Evolutionary conservation across 2,329 filamentous ascomycete genomes (phyloP), one percentile per base, ranked within the genome.

Genomic region (Diplodia scrobiculata): DNA sequence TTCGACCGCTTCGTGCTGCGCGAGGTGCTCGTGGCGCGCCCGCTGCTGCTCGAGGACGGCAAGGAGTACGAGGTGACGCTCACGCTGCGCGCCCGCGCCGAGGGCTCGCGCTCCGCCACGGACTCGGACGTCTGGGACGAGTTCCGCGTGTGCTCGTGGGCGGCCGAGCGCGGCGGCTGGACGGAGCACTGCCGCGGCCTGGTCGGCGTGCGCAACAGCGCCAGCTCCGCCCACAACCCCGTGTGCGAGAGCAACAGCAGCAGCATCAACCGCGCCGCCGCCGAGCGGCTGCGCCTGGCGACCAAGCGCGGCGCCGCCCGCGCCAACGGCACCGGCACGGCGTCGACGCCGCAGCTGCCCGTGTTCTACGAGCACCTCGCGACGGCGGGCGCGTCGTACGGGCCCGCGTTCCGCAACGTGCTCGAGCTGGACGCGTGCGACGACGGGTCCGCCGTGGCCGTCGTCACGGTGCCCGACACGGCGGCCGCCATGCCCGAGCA

Each of bases 111-210:
- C 10, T 36, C 34, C 7, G 3, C 34, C 5, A 54, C 58, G 13
- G 48, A 59, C 21, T 54, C 59, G 11, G 62, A 67, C 25, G 27
- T 34, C 4, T 67, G 65, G 65, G 65, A 67, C 38, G 65, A 67
- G 36, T 67, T 67, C 58, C 48, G 55, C n/a, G n/a, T 67, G 19
- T 63, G 47, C 50, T 67, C 65, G 19, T 62, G 55, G 55, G 21
- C 19, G 19, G 27, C 19, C 14, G 38, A 50, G 5, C 63, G 63
- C 25, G 55, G 65, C 11, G 55, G 65, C 11, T 67, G 65, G 65
- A 67, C 48, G 14, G 65, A 67, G 50, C 58, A 67, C 34, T 67
- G 55, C 36, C 65, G 58, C 34, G 65, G 65, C 7, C 50, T 67
- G 1, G 50, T 67, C 17, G 52, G 53, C n/a, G 66, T 64, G 17